phyloP scores from a whole-genome alignment of 1,284 basidiomycete species.

The Naganishia albida region DNA sequence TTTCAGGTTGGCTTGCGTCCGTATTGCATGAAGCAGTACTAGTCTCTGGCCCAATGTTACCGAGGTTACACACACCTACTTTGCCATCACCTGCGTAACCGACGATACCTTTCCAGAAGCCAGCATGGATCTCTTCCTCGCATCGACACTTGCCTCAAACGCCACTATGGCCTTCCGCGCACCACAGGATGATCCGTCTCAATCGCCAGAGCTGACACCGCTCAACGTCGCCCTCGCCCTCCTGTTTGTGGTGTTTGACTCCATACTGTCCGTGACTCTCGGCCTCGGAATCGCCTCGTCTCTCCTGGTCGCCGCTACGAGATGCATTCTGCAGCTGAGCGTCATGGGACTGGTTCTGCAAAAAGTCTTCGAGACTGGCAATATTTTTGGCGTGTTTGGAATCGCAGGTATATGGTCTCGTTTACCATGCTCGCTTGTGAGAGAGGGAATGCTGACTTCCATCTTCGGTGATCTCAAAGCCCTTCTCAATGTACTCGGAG shows the following conservation, averaged over 20 bases:
- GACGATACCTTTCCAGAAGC: too few species aligned
- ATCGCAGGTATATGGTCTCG: slow-evolving; percentile 64
- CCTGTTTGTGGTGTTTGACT: slow-evolving; percentile 63
- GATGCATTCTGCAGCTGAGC: slow-evolving; percentile 75
- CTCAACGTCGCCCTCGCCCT: slow-evolving; percentile 71
- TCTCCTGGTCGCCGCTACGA: slow-evolving; percentile 66
- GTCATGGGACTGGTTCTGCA: slow-evolving; percentile 70
- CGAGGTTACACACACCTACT: too few species aligned
- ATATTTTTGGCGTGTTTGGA: slow-evolving; percentile 70
- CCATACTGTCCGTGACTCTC: slow-evolving; percentile 63
- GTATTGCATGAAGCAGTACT: background rate
- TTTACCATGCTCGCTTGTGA: background rate
- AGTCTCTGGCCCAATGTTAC: too few species aligned
- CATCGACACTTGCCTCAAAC: background rate
- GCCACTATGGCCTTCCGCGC: slow-evolving; percentile 9
- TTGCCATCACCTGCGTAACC: too few species aligned
- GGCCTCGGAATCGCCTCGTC: slow-evolving; percentile 69
- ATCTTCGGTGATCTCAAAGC: slow-evolving; percentile 51
- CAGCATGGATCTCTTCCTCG: slow-evolving; percentile 16
- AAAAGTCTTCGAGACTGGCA: slow-evolving; percentile 71
- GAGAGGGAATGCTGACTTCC: background rate
- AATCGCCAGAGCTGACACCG: slow-evolving; percentile 60
- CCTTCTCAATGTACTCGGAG: slow-evolving; percentile 71
- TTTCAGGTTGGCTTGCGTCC: background rate
- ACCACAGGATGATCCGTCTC: slow-evolving; percentile 17